Conservation (phyloP, 1,139 yeast genomes). For the Dujonia santamariae region DNA sequence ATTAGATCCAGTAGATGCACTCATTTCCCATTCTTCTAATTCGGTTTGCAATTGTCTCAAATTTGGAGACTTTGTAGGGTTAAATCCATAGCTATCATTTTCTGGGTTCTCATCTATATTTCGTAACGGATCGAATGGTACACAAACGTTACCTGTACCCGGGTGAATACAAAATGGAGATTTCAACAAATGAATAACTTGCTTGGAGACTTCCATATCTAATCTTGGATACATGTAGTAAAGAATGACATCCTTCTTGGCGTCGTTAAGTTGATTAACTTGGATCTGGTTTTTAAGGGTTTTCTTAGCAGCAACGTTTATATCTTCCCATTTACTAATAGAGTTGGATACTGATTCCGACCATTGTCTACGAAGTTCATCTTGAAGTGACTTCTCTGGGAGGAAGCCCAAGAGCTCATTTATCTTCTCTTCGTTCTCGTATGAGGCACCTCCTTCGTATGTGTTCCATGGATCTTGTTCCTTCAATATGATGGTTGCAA, state of each 20-base stretch:
- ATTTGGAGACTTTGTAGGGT: constrained; percentile 81
- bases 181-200: constrained; percentile 85
- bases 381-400: constrained; percentile 58
- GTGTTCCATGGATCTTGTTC: constrained; percentile 73
- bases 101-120: constrained; percentile 32
- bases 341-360: constrained; percentile 23
- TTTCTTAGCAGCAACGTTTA: constrained; percentile 55
- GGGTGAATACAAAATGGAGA: constrained; percentile 99
- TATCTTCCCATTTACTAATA: constrained; percentile 76
- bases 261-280: constrained; percentile 53
- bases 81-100: constrained; percentile 54
- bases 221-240: constrained; percentile 85
- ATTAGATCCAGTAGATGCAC: constrained; percentile 18
- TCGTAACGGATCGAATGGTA: constrained; percentile 70
- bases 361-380: constrained; percentile 49
- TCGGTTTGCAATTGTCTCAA: constrained; percentile 59
- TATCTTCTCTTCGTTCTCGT: constrained; percentile 39
- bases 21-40: constrained; percentile 43
- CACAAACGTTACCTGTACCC: constrained; percentile 95
- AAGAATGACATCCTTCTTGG: constrained; percentile 80
- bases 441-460: neutral
- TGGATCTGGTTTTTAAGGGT: constrained; percentile 41
- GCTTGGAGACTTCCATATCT: constrained; percentile 90
- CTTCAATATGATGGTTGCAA: constrained; percentile 61
- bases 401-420: constrained; percentile 58